Base-by-base conservation (phyloP, 768 basidiomycete species). In the Termitomyces eurrhizus region DNA sequence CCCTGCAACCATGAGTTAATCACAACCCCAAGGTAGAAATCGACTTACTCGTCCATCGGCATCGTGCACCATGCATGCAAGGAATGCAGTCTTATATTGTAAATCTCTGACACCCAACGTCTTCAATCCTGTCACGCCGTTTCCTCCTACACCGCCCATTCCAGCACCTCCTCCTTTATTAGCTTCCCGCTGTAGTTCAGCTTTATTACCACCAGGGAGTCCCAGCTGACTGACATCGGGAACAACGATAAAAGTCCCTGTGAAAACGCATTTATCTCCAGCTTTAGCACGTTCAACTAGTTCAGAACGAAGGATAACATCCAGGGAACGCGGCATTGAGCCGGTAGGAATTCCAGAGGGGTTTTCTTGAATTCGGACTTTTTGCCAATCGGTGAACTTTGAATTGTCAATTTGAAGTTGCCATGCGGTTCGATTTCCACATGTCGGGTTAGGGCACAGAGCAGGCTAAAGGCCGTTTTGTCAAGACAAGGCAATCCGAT, bases 311-410 rank as follows among this genome's bases (percentile, higher is more conserved):
- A 98, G 84, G 64, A 98, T 93, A 46, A 98, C 96, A 71, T 98
- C 96, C 59, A 98, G 77, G 32, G 94, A 96, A 36, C 96, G 88
- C 33, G 97, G 97, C 97, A 98, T 99, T 3, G 90, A 93, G 1
- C 97, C 97, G 0, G 96, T 98, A 1, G 97, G 97, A 59, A 99
- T 98, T 75, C 98, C 97, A 32, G 95, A 97, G 11, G 96, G 89
- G 68, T 98, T 98, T 77, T 99, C 97, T 70, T 99, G 97, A 49
- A 99, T 98, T 48, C 97, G 88, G 52, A 98, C 95, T 73, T 98
- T 98, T 73, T 99, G 97, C 97, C 97, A 98, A 71, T 99, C 97
- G 0, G 93, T 92, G 71, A 99, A 99, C 72, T 93, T 95, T 33
- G 93, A 95, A 56, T 89, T 88, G 71, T 98, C 96, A 60, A 98